A percentile compares a stretch with the other conserved stretches of the same genome.
These are phyloP conservation scores for Plasmodium vinckei DNA, from an alignment of 169 alveolate species.

Conservation along the genomic window DNA sequence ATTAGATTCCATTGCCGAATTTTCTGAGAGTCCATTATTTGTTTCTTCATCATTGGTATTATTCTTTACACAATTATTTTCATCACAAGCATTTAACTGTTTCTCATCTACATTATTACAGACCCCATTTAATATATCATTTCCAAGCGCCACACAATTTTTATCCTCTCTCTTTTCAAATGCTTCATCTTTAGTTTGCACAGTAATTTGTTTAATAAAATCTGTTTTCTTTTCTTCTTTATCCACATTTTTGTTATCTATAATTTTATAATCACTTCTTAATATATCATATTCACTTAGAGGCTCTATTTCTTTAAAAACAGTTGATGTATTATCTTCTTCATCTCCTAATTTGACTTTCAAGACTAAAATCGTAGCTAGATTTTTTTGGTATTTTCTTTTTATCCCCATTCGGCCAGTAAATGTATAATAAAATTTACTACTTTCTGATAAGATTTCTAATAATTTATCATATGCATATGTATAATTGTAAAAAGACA, in stretches of 20 bases:
- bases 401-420: constrained; percentile 86
- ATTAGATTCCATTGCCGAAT: neutral
- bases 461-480: constrained; percentile 71
- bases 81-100: neutral
- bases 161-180: neutral
- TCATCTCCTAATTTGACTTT: constrained; percentile 48
- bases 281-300: constrained; percentile 69
- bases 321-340: constrained; percentile 57
- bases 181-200: neutral
- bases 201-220: constrained; percentile 5
- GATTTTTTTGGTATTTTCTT: constrained; percentile 80
- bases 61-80: neutral
- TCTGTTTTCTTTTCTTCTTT: neutral
- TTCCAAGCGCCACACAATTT: neutral
- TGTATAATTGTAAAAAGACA: constrained; percentile 79
- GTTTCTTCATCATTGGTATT: neutral
- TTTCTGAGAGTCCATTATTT: neutral
- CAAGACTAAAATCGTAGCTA: constrained; percentile 80
- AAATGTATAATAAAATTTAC: constrained; percentile 78
- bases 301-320: constrained; percentile 58
- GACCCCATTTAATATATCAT: neutral
- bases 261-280: constrained; percentile 49
- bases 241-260: neutral
- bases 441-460: constrained; percentile 48
- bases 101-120: neutral